Base-by-base conservation (phyloP, 345 rosid genomes). In the Dimocarpus longan region DNA sequence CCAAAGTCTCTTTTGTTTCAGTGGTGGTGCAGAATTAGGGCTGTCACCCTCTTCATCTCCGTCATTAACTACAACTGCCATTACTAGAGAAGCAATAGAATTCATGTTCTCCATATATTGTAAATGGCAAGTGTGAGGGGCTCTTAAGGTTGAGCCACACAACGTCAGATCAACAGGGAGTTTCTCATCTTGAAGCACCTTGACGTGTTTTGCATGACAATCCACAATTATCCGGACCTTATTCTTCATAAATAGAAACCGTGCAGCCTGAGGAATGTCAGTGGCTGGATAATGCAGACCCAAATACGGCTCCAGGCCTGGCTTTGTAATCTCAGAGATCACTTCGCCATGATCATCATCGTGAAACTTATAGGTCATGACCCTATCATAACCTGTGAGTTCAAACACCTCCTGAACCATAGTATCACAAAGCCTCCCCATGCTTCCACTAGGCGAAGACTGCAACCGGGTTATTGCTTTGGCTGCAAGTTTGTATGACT, bases 241-340 rank as follows among this genome's bases (percentile, higher is more conserved):
- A 83, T 95, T 95, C 90, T 95, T 95, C 97, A 92, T 92, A 84
- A 95, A 93, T 28, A 95, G 84, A 81, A 95, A 95, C 64, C 99
- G 91, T 26, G 98, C 88, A 21, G 99, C 98, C 80, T 95, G 99
- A 75, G 99, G 99, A 68, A 95, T 93, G 76, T 95, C 99, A 0
- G 98, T 93, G 81, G 99, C 99, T 32, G 99, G 99, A 85, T 95
- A 95, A 77, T 95, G 99, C 86, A 95, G 79, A n/a, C 99, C 99
- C 79, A 95, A 88, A 76, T 93, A 95, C 5, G 99, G 98, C 86
- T 95, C 98, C 63, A 92, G 84, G 28, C 93, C 98, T 0, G 98
- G 92, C 86, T 93, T 93, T 24, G 98, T 90, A 32, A 87, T 80
- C 91, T 95, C 99, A 4, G 99, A 87, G 76, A 93, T 80, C 71